phyloP scores from a whole-genome alignment of 371 early-diverging fungal species.

The Mortierella sp. region DNA sequence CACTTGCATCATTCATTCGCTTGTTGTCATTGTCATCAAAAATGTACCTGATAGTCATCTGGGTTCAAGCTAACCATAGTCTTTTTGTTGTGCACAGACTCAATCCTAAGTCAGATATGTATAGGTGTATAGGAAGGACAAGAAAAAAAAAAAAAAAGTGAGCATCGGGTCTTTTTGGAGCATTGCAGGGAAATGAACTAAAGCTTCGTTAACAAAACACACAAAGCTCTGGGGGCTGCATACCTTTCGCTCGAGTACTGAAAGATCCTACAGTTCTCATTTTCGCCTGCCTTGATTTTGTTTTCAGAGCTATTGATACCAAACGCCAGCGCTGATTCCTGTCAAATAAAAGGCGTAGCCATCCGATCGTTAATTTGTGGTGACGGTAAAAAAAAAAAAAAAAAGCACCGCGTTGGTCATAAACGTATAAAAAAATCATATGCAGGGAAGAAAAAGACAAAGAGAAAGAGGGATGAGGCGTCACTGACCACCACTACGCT shows the following conservation, averaged over 20 bases:
- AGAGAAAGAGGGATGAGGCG: not conserved
- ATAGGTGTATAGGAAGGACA: slow-evolving; percentile 5
- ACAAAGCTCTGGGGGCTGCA: too few relatives aligned
- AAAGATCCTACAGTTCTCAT: slow-evolving; percentile 71
- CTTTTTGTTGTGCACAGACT: slow-evolving; percentile 50
- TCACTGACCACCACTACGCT: too few relatives aligned
- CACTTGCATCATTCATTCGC: too few relatives aligned
- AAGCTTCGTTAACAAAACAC: not conserved
- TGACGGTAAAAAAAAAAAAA: not conserved
- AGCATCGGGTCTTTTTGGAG: not conserved
- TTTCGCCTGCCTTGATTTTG: slow-evolving; percentile 63
- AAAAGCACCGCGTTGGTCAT: not conserved
- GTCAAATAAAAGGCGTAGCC: slow-evolving; percentile 3
- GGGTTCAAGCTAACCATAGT: slow-evolving; percentile 58
- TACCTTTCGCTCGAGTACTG: slow-evolving; percentile 56
- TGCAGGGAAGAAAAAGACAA: not conserved
- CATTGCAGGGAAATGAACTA: too few relatives aligned
- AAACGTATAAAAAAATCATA: not conserved
- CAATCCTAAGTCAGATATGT: slow-evolving; percentile 24
- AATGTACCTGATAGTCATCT: slow-evolving; percentile 64
- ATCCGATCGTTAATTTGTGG: not conserved
- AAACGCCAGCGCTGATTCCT: slow-evolving; percentile 58
- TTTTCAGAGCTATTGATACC: slow-evolving; percentile 69
- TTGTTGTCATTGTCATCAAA: too few relatives aligned
- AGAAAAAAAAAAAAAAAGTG: not conserved